Conservation (phyloP, 768 basidiomycete species). For the Pholiota microspora region DNA sequence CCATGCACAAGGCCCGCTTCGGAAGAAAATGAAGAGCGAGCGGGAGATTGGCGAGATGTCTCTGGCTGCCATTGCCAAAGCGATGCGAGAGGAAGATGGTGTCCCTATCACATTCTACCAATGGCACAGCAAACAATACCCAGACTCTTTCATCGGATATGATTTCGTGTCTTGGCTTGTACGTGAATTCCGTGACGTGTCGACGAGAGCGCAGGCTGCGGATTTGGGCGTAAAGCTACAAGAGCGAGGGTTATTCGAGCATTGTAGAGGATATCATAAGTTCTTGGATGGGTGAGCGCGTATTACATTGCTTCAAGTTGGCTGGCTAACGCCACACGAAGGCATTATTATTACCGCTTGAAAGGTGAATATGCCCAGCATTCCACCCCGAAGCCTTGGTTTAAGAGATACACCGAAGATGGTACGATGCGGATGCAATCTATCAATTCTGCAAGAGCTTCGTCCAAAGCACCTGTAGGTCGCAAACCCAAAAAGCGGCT, state of each 20-base stretch:
- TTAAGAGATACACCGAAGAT: slow-evolving; percentile 53
- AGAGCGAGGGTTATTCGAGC: slow-evolving; percentile 84
- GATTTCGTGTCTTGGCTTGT: slow-evolving; percentile 91
- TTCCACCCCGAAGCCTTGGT: slow-evolving; percentile 69
- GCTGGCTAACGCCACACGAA: slow-evolving; percentile 25
- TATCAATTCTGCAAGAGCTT: slow-evolving; percentile 8
- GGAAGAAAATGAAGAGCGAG: slow-evolving; percentile 81
- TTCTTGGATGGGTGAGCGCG: slow-evolving; percentile 81
- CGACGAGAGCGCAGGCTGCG: slow-evolving; percentile 73
- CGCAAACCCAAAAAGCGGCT: slow-evolving; percentile 56
- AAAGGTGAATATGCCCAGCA: slow-evolving; percentile 73
- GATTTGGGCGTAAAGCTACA: slow-evolving; percentile 78
- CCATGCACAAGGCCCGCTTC: slow-evolving; percentile 68
- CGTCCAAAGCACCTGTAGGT: slow-evolving; percentile 27
- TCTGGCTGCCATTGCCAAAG: slow-evolving; percentile 65
- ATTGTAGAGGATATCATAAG: slow-evolving; percentile 73
- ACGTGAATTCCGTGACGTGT: slow-evolving; percentile 88
- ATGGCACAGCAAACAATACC: slow-evolving; percentile 76
- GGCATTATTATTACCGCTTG: slow-evolving; percentile 88
- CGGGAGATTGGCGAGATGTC: slow-evolving; percentile 68
- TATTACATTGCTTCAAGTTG: not conserved
- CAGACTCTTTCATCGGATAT: slow-evolving; percentile 84
- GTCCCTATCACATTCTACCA: slow-evolving; percentile 80
- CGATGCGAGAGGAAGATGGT: slow-evolving; percentile 84
- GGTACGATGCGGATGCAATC: slow-evolving; percentile 25